Evolutionary conservation across 2,329 filamentous ascomycete species (phyloP).

Genomic region (Parascedosporium putredinis): DNA sequence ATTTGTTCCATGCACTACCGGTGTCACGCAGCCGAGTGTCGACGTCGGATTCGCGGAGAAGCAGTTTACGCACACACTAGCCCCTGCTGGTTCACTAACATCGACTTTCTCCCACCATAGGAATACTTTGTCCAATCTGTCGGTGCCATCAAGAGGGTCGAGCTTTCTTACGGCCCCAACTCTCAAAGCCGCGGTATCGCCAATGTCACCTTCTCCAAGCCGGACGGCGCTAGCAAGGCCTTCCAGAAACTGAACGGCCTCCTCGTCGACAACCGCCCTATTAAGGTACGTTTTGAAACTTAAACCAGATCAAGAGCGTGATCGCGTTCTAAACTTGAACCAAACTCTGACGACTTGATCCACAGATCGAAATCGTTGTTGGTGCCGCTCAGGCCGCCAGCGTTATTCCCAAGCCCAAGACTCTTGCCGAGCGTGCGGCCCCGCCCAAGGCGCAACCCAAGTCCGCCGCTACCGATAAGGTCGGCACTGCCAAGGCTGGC

Average conservation of each 20-base stretch:
- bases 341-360: conserved; percentile 10
- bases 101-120: conserved; percentile 53
- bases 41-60: conserved; percentile 19
- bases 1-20: neutral
- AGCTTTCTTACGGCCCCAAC: conserved; percentile 86
- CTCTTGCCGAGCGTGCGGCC: conserved; percentile 73
- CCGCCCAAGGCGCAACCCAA: conserved; percentile 68
- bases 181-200: conserved; percentile 87
- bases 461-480: conserved; percentile 67
- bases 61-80: conserved; percentile 10
- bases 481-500: conserved; percentile 38
- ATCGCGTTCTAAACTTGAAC: neutral
- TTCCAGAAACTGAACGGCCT: conserved; percentile 78
- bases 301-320: too few relatives aligned
- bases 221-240: conserved; percentile 75
- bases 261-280: conserved; percentile 77
- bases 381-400: conserved; percentile 62
- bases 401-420: conserved; percentile 54
- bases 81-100: conserved; percentile 51
- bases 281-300: conserved; percentile 63
- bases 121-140: conserved; percentile 90
- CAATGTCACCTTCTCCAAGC: conserved; percentile 74
- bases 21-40: conserved; percentile 21
- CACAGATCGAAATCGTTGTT: conserved; percentile 80
- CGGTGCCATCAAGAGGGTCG: conserved; percentile 81